Evolutionary conservation across 257 asterid species (phyloP).

Genomic region (Salvia splendens): DNA sequence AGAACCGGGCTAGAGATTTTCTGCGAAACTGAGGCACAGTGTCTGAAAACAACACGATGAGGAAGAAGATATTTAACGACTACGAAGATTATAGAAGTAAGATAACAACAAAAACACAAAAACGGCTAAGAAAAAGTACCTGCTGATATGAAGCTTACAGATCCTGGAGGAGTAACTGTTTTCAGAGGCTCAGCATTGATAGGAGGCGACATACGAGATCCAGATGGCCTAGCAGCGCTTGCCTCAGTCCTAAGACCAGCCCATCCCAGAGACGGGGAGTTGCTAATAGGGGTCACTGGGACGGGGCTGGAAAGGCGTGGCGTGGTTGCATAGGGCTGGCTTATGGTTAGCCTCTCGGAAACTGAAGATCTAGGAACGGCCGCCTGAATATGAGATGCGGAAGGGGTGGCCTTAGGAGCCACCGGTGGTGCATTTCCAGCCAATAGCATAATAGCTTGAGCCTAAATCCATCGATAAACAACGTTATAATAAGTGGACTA

Average conservation of each 20-base stretch:
- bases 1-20: slow-evolving; percentile 84
- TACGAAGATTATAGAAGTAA: neutral
- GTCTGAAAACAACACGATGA: slow-evolving; percentile 35
- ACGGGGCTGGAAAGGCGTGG: slow-evolving; percentile 43
- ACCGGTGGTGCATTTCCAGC: slow-evolving; percentile 75
- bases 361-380: slow-evolving; percentile 45
- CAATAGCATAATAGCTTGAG: slow-evolving; percentile 90
- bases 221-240: slow-evolving; percentile 42
- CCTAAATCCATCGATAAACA: slow-evolving; percentile 44
- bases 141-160: slow-evolving; percentile 47
- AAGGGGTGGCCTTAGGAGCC: slow-evolving; percentile 37
- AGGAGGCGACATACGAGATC: slow-evolving; percentile 36
- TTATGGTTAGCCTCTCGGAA: slow-evolving; percentile 44
- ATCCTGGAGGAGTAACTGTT: slow-evolving; percentile 35
- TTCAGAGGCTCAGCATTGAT: slow-evolving; percentile 48
- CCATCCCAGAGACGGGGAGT: slow-evolving; percentile 40
- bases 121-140: slow-evolving; percentile 38
- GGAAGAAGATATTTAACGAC: neutral
- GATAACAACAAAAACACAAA: no score
- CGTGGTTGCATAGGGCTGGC: slow-evolving; percentile 41
- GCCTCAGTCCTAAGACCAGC: slow-evolving; percentile 31
- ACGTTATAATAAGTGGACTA: neutral
- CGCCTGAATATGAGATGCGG: slow-evolving; percentile 50
- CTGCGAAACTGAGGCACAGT: slow-evolving; percentile 87
- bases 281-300: slow-evolving; percentile 34